Conservation (phyloP, 768 basidiomycete species). For the Baorangia bicolor region DNA sequence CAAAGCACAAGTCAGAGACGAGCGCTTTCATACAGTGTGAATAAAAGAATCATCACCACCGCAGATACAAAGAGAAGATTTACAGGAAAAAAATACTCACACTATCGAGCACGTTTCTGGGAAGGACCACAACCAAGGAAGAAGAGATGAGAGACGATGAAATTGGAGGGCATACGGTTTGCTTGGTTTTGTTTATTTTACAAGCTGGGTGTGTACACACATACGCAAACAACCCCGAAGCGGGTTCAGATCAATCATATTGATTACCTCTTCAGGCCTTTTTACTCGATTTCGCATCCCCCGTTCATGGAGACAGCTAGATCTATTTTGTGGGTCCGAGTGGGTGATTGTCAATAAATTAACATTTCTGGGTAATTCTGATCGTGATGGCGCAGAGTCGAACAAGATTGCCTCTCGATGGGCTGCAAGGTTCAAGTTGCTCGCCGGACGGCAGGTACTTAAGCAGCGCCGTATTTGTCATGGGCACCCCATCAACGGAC, state of each 20-base stretch:
- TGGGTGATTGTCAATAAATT: conserved; percentile 1
- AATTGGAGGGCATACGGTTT: neutral
- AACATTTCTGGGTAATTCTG: neutral
- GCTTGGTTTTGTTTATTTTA: conserved; percentile 23
- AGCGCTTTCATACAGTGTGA: conserved; percentile 73
- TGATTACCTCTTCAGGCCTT: neutral
- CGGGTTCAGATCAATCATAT: neutral
- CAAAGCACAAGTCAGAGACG: conserved; percentile 40
- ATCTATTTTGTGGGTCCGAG: conserved; percentile 3
- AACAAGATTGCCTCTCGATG: neutral
- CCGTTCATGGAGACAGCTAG: neutral
- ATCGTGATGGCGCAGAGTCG: neutral
- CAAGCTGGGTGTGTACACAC: conserved; percentile 2
- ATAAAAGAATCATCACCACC: conserved; percentile 59
- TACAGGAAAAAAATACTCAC: conserved; percentile 17
- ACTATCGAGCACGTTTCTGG: neutral
- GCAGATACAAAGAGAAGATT: conserved; percentile 12
- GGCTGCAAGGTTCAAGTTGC: neutral
- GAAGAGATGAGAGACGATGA: neutral
- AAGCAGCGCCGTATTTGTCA: neutral
- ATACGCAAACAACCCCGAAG: conserved; percentile 16
- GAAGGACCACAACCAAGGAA: neutral
- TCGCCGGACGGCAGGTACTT: neutral
- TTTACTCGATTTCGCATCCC: neutral
- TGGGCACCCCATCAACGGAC: neutral